A percentile compares a stretch with the other conserved stretches of the same genome.
These are phyloP conservation scores for Erysimum pusillum DNA, from an alignment of 441 rosid genomes.

Conservation along the genomic window DNA sequence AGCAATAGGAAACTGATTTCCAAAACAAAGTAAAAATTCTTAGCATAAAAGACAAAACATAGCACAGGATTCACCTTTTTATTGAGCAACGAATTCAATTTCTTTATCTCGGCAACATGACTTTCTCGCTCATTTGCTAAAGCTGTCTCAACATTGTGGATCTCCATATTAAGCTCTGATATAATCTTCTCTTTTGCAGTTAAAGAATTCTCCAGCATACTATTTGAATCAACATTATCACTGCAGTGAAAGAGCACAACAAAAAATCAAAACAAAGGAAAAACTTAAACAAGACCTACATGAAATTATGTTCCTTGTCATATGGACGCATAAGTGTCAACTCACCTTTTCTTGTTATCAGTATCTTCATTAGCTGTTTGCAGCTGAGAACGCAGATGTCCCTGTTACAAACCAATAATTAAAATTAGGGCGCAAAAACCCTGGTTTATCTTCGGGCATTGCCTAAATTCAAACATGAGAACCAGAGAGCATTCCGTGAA, in stretches of 20 bases:
- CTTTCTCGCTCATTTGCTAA: constrained; percentile 87
- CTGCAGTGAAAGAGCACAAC: constrained; percentile 54
- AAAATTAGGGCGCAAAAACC: constrained; percentile 1
- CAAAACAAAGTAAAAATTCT: neutral
- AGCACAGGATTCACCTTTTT: constrained; percentile 70
- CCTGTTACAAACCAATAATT: constrained; percentile 59
- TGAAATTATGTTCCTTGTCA: constrained; percentile 24
- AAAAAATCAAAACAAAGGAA: constrained; percentile 29
- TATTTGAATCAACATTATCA: constrained; percentile 79
- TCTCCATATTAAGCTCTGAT: constrained; percentile 93
- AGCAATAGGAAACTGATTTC: neutral
- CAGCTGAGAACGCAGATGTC: constrained; percentile 83
- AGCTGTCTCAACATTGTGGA: constrained; percentile 86
- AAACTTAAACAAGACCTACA: constrained; percentile 27
- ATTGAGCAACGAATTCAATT: constrained; percentile 69
- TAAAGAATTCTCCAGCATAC: constrained; percentile 86
- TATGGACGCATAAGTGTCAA: constrained; percentile 12
- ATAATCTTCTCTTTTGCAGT: constrained; percentile 95
- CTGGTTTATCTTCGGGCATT: neutral
- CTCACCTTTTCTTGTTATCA: constrained; percentile 74
- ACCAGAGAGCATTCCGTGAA: constrained; percentile 36
- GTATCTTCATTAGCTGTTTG: constrained; percentile 90
- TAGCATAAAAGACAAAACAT: neutral
- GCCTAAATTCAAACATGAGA: constrained; percentile 25
- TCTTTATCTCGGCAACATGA: constrained; percentile 84